A percentile compares a stretch with the other conserved stretches of the same genome.
Evolutionary conservation across 352 stramenopile species (phyloP).

Genomic region (Globisporangium radiosum): DNA sequence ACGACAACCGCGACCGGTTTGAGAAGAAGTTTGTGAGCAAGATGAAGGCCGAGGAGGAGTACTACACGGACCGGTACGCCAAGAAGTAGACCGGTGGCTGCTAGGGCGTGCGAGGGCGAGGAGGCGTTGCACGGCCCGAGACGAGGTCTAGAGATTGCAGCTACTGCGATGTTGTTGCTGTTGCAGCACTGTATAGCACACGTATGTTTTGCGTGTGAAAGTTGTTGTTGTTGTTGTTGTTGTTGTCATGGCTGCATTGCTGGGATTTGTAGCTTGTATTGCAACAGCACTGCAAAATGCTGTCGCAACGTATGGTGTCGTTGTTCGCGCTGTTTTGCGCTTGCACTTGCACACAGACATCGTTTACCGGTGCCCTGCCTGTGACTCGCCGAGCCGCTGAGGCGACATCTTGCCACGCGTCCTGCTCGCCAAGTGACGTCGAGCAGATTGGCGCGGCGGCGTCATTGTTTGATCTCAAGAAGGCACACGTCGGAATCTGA

Average conservation of each 20-base stretch:
- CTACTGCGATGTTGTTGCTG: too few species aligned
- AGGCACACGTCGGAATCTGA: background rate
- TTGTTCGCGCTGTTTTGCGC: too few species aligned
- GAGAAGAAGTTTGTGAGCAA: slow-evolving; percentile 92
- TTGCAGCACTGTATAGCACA: too few species aligned
- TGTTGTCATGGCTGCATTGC: too few species aligned
- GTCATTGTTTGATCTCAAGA: background rate
- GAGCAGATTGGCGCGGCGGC: background rate
- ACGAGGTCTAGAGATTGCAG: background rate
- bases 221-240: too few species aligned
- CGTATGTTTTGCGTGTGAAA: too few species aligned
- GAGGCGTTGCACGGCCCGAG: background rate
- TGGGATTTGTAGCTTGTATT: too few species aligned
- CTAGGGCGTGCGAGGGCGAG: background rate
- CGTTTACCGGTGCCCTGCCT: too few species aligned
- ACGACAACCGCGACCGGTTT: slow-evolving; percentile 85
- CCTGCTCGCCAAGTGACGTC: background rate
- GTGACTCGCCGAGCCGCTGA: too few species aligned
- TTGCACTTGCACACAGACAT: too few species aligned
- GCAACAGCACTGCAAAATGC: too few species aligned
- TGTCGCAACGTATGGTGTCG: too few species aligned
- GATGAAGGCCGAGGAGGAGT: slow-evolving; percentile 91
- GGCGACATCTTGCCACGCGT: background rate
- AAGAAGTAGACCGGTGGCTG: slow-evolving; percentile 20
- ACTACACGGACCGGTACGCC: slow-evolving; percentile 87